Percentiles rank a stretch among this genome's conserved stretches.
Evolutionary conservation across 2,329 filamentous ascomycete genomes (phyloP).

Genomic region (Ceratocystis ficicola): DNA sequence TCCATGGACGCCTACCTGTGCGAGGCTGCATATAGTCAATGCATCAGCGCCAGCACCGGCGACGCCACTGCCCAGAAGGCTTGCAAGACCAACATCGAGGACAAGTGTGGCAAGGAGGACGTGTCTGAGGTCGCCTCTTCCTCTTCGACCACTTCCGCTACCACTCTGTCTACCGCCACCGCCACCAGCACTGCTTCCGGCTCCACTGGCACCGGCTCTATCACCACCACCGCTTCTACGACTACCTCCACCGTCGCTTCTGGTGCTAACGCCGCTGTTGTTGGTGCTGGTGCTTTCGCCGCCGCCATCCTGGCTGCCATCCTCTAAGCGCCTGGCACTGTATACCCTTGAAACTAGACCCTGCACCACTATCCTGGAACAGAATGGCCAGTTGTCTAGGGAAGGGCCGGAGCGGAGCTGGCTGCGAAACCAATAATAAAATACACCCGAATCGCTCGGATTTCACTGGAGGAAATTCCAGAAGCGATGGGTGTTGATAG

Average conservation of each 20-base stretch:
- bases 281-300: conserved; percentile 31
- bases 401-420: not conserved
- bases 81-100: conserved; percentile 38
- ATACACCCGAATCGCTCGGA: conserved; percentile 9
- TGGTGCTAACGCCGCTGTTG: conserved; percentile 22
- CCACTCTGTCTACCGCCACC: conserved; percentile 25
- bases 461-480: conserved; percentile 22
- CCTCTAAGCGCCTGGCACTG: conserved; percentile 11
- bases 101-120: conserved; percentile 37
- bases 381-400: not conserved
- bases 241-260: conserved; percentile 18
- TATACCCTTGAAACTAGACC: not conserved
- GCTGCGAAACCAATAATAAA: not conserved
- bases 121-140: conserved; percentile 23
- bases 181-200: conserved; percentile 25
- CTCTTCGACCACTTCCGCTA: conserved; percentile 27
- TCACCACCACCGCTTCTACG: conserved; percentile 11
- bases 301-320: conserved; percentile 29
- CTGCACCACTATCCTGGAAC: conserved; percentile 28
- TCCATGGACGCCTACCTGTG: conserved; percentile 44
- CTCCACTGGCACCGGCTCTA: conserved; percentile 20
- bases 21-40: conserved; percentile 37
- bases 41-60: conserved; percentile 35
- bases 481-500: not conserved
- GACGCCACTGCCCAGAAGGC: conserved; percentile 35